A percentile compares a stretch with the other conserved stretches of the same genome.
Evolutionary conservation across 306 rosid genomes (phyloP).

Genomic region (Acacia crassicarpa): DNA sequence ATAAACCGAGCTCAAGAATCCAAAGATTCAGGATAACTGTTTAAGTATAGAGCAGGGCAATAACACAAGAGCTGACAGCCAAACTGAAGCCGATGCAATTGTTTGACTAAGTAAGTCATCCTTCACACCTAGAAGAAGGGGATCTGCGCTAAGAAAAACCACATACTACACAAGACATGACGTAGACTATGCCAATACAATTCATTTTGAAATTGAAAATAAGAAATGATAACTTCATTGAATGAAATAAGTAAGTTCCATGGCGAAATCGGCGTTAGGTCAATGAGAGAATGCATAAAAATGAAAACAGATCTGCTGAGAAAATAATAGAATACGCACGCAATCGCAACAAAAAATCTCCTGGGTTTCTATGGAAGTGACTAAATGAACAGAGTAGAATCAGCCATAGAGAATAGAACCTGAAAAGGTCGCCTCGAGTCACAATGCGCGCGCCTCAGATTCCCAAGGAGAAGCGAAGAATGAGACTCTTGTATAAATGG

Average conservation of each 20-base stretch:
- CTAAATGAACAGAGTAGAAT: not conserved
- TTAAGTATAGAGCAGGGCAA: not conserved
- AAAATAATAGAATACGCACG: not conserved
- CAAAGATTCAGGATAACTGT: not conserved
- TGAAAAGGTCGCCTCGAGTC: conserved; percentile 30
- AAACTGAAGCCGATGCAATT: not conserved
- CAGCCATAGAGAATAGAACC: conserved; percentile 32
- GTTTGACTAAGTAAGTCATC: conserved; percentile 18
- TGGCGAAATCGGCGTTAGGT: not conserved
- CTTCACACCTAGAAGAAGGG: not conserved
- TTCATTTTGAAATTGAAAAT: not conserved
- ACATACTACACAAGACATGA: not conserved
- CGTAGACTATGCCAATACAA: not conserved
- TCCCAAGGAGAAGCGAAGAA: not conserved
- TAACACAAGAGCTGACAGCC: not conserved
- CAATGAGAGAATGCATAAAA: not conserved
- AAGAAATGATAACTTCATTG: not conserved
- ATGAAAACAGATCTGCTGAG: not conserved
- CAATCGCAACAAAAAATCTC: not conserved
- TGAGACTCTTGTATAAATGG: conserved; percentile 17
- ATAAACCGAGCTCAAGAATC: not conserved
- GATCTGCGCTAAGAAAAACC: not conserved
- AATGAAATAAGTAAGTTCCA: not conserved
- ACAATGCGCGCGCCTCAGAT: not conserved
- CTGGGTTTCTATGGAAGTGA: not conserved